Evolutionary conservation across 176 grass and related monocot species (phyloP).

Genomic region (Hordeum marinum): DNA sequence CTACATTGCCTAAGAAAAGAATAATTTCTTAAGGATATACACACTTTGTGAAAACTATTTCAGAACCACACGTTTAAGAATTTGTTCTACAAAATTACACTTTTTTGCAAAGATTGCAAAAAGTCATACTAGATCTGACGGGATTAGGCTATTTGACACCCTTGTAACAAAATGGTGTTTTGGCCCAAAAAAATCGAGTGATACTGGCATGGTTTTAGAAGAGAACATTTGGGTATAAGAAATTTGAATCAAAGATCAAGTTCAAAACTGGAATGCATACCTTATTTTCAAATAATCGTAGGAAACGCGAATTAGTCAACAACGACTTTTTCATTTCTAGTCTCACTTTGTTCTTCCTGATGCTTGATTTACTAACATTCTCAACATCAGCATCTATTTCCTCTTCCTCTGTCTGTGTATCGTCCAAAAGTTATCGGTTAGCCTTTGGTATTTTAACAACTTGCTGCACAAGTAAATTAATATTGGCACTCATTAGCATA

Average conservation of each 20-base stretch:
- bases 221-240: not conserved
- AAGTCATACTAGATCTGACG: not conserved
- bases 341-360: constrained; percentile 61
- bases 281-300: constrained; percentile 60
- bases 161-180: not conserved
- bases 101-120: too few relatives aligned
- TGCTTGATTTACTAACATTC: constrained; percentile 44
- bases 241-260: not conserved
- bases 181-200: not conserved
- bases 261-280: constrained; percentile 15
- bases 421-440: constrained; percentile 59
- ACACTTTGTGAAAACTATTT: too few relatives aligned
- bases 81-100: too few relatives aligned
- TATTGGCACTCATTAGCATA: not conserved
- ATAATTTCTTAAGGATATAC: too few relatives aligned
- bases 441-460: constrained; percentile 69
- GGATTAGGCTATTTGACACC: not conserved
- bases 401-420: constrained; percentile 42
- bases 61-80: too few relatives aligned
- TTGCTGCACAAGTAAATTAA: constrained; percentile 39
- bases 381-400: constrained; percentile 51
- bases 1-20: too few relatives aligned
- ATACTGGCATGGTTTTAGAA: not conserved
- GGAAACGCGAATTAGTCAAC: constrained; percentile 57
- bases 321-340: constrained; percentile 34